Base-by-base conservation (phyloP, 768 basidiomycete genomes). In the Glaciozyma antarctica region DNA sequence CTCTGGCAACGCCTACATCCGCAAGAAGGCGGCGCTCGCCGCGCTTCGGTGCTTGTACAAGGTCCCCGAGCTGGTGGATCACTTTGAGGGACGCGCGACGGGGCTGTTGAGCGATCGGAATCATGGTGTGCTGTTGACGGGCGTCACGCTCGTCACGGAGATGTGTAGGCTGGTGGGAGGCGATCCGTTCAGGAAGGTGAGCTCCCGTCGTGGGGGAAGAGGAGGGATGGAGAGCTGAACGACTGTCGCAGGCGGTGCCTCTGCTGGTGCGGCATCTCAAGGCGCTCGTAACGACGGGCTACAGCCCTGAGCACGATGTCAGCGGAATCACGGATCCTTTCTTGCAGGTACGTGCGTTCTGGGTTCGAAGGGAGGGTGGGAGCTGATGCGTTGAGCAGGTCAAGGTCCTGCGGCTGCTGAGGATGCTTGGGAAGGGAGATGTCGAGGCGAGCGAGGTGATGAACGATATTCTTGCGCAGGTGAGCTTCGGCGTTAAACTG, bases 271-370 rank as follows among this genome's bases (percentile, higher is more conserved):
- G 91, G 68, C 91, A 95, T 73, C 81, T 99, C 70, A 98, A 98
- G 76, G 88, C 90, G 1, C 79, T 98, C 64, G 90, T 89, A 49
- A 92, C 94, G 0, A 95, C 93, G 5, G 94, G 94, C 13, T 97
- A 95, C 77, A 94, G 90, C 72, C 93, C 95, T 28, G 95, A 98
- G 76, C 95, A 98, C 74, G 95, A 99, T 71, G 95, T 99, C 15
- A 90, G 91, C n/a, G 95, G 95, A 45, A 95, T 99, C 77, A 97
- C 95, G 21, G 92, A 94, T 77, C 91, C 91, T 10, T 93, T 93
- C 81, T 79, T 93, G 10, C 91, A 94, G 76, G 85, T 52, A 15
- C 17, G 60, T 26, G 32, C 9, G 26, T n/a, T 26, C 13, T 21
- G 8, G 24, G 12, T 6, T 22, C 15, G 0, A 8, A 61, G 17